These are phyloP conservation scores for Sphaerulina musiva DNA, from an alignment of 2,329 filamentous ascomycete genomes.

Conservation along the genomic window DNA sequence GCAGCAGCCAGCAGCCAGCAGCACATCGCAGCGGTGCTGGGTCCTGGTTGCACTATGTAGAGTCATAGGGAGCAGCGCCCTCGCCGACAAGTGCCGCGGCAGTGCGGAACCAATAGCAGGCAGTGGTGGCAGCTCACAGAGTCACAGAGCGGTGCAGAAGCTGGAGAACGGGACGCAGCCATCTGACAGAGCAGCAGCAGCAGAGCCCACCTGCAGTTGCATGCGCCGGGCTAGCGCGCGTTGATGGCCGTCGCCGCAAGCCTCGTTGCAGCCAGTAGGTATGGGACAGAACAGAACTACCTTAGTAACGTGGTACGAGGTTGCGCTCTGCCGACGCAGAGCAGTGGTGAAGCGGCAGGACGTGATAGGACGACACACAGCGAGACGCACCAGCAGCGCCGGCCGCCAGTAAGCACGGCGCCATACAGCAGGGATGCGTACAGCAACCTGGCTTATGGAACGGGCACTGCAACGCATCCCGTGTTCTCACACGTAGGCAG, in stretches of 20 bases:
- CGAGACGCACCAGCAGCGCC: neutral
- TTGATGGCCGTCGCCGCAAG: neutral
- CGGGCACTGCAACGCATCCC: constrained; percentile 11
- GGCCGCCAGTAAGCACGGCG: constrained; percentile 1
- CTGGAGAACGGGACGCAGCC: neutral
- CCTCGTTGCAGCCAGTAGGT: neutral
- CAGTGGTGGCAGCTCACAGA: too few relatives aligned
- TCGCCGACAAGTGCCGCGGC: constrained; percentile 9
- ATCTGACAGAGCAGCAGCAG: too few relatives aligned
- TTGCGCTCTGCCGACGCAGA: constrained; percentile 9
- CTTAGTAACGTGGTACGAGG: constrained; percentile 16
- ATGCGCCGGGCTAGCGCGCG: constrained; percentile 12
- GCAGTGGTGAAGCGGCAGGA: neutral
- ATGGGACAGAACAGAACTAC: constrained; percentile 13
- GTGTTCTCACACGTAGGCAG: neutral
- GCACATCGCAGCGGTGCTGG: constrained; percentile 7
- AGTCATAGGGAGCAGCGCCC: constrained; percentile 16
- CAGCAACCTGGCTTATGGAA: constrained; percentile 6
- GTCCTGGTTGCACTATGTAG: constrained; percentile 15
- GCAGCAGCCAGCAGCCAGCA: neutral
- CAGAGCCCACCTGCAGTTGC: neutral
- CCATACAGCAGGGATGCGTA: constrained; percentile 3
- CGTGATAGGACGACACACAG: neutral
- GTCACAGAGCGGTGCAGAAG: constrained; percentile 16
- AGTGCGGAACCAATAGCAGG: constrained; percentile 8